Evolutionary conservation across 2,329 filamentous ascomycete genomes (phyloP).

Genomic region (Phaeosphaeria sp.): DNA sequence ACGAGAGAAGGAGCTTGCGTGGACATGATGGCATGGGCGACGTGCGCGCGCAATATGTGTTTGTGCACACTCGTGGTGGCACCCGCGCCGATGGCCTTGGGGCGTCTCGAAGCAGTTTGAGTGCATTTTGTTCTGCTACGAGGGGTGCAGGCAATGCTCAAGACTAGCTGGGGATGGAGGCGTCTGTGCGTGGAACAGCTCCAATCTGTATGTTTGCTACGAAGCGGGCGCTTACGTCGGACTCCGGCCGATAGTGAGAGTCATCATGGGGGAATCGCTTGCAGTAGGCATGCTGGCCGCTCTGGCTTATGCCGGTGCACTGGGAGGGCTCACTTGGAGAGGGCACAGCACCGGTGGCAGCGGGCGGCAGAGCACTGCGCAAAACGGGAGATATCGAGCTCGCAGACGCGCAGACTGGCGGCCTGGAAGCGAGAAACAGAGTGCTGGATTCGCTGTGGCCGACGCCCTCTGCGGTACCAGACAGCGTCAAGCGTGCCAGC

Average conservation of each 20-base stretch:
- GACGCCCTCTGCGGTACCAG: background rate
- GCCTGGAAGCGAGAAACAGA: background rate
- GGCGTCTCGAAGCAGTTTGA: conserved; percentile 33
- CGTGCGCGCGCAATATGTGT: background rate
- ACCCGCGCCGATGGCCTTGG: conserved; percentile 15
- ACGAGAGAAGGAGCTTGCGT: background rate
- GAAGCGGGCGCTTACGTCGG: conserved; percentile 2
- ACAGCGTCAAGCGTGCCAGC: background rate
- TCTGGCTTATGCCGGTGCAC: background rate
- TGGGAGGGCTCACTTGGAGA: background rate
- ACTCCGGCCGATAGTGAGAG: conserved; percentile 25
- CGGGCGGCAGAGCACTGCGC: background rate
- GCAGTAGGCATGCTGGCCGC: conserved; percentile 3
- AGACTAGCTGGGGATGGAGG: conserved; percentile 7
- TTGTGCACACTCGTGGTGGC: background rate
- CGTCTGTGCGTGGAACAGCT: background rate
- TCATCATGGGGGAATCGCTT: conserved; percentile 14
- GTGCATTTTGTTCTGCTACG: background rate
- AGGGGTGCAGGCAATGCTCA: conserved; percentile 9
- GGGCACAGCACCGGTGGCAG: background rate
- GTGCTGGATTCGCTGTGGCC: background rate
- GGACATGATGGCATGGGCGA: background rate
- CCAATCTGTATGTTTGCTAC: background rate
- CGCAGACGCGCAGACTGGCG: background rate
- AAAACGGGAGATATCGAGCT: background rate